Conservation (phyloP, 2,329 filamentous ascomycete genomes). For the Phialophora macrospora region DNA sequence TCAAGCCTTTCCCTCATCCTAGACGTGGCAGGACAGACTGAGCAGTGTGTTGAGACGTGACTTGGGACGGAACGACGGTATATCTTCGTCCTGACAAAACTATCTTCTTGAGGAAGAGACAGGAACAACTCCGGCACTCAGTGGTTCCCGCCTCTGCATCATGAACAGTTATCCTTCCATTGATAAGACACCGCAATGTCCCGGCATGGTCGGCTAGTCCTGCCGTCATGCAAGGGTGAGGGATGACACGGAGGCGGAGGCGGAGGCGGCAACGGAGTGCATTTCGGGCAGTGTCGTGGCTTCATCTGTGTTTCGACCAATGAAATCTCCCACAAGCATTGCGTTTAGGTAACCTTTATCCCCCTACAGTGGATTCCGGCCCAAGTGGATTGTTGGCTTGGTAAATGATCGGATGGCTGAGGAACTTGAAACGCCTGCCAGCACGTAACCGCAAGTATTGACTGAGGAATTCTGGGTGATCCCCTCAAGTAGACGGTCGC, state of each 20-base stretch:
- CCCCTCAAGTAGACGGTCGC: conserved; percentile 6
- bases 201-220: not conserved
- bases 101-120: not conserved
- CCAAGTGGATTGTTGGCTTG: not conserved
- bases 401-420: not conserved
- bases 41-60: not conserved
- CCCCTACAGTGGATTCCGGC: not conserved
- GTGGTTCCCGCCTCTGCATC: not conserved
- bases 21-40: not conserved
- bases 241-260: conserved; percentile 5
- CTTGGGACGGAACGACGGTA: not conserved
- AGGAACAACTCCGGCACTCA: not conserved
- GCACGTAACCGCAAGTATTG: not conserved
- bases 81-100: not conserved
- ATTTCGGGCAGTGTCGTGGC: too few species aligned
- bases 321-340: not conserved
- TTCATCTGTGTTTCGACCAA: not conserved
- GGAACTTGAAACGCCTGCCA: not conserved
- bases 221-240: not conserved
- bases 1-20: conserved; percentile 22
- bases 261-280: conserved; percentile 1
- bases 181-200: conserved; percentile 2
- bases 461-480: not conserved
- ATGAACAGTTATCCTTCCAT: not conserved
- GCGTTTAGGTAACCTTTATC: not conserved